Base-by-base conservation (phyloP, 1,284 basidiomycete genomes). In the Heterobasidion occidentale region DNA sequence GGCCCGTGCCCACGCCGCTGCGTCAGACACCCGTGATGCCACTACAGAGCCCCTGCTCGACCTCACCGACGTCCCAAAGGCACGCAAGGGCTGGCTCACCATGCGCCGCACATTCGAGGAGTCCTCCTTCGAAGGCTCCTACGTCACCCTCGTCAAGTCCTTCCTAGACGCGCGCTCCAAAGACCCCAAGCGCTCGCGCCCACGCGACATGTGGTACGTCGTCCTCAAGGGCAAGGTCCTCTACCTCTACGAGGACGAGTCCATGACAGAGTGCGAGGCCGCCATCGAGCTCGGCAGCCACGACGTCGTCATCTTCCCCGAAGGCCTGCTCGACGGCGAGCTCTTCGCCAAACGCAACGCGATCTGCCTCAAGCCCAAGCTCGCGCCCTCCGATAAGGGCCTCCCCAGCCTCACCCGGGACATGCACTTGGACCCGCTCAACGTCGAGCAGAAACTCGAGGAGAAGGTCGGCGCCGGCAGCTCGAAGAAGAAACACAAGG, bases 241-340 rank as follows among this genome's bases (percentile, higher is more conserved):
- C 20, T 97, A 92, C 70, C 74, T 98, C 19, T 96, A 96, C 72
- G 91, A 95, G 69, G 90, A 94, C 70, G 91, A 95, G 70, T 78
- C 77, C 33, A 90, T 91, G 84, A 80, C 80, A 48, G 92, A 96
- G 64, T 93, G 90, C 71, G 86, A 88, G 64, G 91, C 87, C 3
- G 93, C 86, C 11, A 81, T 98, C 52, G 87, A 94, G 67, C 73
- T 97, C 52, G 76, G 84, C 51, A 72, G 83, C 9, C 89, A 93
- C 69, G 78, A 86, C 52, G 86, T 94, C 45, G 71, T 78, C 27
- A 74, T 96, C 46, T 90, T 80, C 67, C 88, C 88, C 12, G 85
- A 87, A 63, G 83, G 81, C 19, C 73, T 88, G 27, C 71, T 79
- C 56, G 92, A 94, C 62, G 93, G 88, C 35, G 93, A 96, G 71